Base-by-base conservation (phyloP, 1,139 yeast genomes). In the Spathaspora sp. region DNA sequence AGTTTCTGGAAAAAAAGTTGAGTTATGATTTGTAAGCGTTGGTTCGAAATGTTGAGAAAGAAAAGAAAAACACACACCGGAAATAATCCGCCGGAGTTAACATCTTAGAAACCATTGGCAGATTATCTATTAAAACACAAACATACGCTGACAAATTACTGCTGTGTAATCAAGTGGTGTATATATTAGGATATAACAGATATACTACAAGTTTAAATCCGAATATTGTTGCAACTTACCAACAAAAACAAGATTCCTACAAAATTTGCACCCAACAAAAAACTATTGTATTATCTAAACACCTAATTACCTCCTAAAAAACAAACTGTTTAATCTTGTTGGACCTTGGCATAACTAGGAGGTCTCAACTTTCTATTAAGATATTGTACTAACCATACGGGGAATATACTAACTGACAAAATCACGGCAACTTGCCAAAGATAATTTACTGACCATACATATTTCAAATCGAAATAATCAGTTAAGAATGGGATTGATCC, bases 271-370 rank as follows among this genome's bases (percentile, higher is more conserved):
- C n/a, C 31, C 31, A 27, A 27, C 6, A 27, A 11, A 10, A 25
- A 25, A 6, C 4, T 5, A 10, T 5, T 27, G 7, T 27, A 27
- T n/a, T 11, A 27, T 27, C 31, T 27, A 31, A 15, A 31, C 36
- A 31, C n/a, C 13, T 31, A 29, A 13, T 31, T 31, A 13, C 18
- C 18, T 31, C 18, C 7, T 7, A 31, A 29, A 29, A 7, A 4
- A 3, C 4, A 33, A n/a, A 3, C 10, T 10, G 13, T 9, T 46
- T 57, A 70, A 50, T 69, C 82, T 52, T 85, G 95, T 64, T 89
- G 97, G 43, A 93, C 98, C 63, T 93, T 93, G n/a, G 98, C 98
- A 65, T 95, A 93, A 61, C 88, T 90, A 37, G 99, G 99, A 7
- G 99, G 99, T 54, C 90, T 81, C 48, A 95, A 65, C 54, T 75